A percentile compares a stretch with the other conserved stretches of the same genome.
Evolutionary conservation across 495 filamentous ascomycete species (phyloP).

Genomic region (Aspergillus sclerotiicarbonarius): DNA sequence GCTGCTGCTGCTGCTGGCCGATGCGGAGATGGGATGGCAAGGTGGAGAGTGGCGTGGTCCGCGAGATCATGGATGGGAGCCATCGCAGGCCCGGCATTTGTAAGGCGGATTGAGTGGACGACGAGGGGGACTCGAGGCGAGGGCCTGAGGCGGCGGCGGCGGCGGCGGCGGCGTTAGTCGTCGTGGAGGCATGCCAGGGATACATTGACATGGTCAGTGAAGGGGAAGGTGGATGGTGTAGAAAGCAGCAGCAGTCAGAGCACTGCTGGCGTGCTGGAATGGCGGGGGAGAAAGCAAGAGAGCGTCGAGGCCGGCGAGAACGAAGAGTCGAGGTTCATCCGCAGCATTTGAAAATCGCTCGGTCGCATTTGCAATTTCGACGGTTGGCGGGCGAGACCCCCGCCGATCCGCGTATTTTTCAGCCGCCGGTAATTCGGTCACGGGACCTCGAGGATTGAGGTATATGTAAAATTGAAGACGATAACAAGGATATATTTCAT

Average conservation of each 20-base stretch:
- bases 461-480: not conserved
- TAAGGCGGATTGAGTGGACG: constrained; percentile 17
- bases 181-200: constrained; percentile 21
- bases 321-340: not conserved
- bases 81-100: constrained; percentile 27
- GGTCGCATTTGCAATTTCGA: constrained; percentile 24
- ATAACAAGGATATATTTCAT: constrained; percentile 6
- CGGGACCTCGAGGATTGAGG: no score
- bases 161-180: constrained; percentile 4
- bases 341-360: constrained; percentile 11
- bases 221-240: not conserved
- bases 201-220: constrained; percentile 20
- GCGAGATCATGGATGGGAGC: constrained; percentile 24
- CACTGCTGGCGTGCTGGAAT: not conserved
- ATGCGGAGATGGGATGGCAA: constrained; percentile 23
- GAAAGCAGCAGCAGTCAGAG: not conserved
- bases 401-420: constrained; percentile 15
- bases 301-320: not conserved
- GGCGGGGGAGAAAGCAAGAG: not conserved
- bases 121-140: constrained; percentile 7
- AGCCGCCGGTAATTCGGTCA: constrained; percentile 1
- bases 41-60: constrained; percentile 19
- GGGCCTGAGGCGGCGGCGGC: constrained; percentile 8
- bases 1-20: constrained; percentile 9
- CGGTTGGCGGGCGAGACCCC: not conserved